A percentile compares a stretch with the other conserved stretches of the same genome.
Evolutionary conservation across 257 asterid genomes (phyloP).

Genomic region (Catharanthus roseus): DNA sequence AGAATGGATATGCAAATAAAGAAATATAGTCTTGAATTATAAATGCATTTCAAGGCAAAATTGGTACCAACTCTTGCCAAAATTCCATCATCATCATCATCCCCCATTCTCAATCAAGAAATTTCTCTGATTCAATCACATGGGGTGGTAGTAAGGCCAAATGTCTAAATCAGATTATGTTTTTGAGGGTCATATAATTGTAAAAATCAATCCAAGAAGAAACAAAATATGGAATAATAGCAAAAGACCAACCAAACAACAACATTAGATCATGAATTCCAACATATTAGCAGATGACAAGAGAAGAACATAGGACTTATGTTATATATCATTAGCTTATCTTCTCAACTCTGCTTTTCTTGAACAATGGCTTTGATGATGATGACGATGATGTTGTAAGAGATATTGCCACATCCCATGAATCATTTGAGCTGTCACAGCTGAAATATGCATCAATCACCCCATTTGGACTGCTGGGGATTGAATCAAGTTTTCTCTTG

Average conservation of each 20-base stretch:
- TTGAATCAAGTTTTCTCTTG: slow-evolving; percentile 33
- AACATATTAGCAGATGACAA: slow-evolving; percentile 28
- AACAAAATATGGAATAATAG: slow-evolving; percentile 12
- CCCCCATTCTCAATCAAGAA: slow-evolving; percentile 32
- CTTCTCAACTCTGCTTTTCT: slow-evolving; percentile 39
- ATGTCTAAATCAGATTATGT: slow-evolving; percentile 30
- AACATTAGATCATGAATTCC: slow-evolving; percentile 33
- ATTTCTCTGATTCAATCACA: slow-evolving; percentile 34
- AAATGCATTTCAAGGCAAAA: slow-evolving; percentile 17
- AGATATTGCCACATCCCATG: slow-evolving; percentile 30
- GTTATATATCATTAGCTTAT: slow-evolving; percentile 38
- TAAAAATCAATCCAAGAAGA: slow-evolving; percentile 33
- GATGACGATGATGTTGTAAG: slow-evolving; percentile 16
- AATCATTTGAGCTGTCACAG: slow-evolving; percentile 45
- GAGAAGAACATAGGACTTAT: slow-evolving; percentile 31
- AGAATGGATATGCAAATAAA: slow-evolving; percentile 15
- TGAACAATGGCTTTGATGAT: slow-evolving; percentile 28
- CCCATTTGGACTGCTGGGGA: slow-evolving; percentile 41
- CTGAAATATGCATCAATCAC: slow-evolving; percentile 42
- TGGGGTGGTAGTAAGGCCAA: slow-evolving; percentile 33
- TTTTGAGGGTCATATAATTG: slow-evolving; percentile 32
- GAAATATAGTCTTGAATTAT: slow-evolving; percentile 18
- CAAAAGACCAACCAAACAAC: slow-evolving; percentile 39
- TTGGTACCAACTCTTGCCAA: slow-evolving; percentile 24
- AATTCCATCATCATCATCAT: no score